phyloP scores from a whole-genome alignment of 2,329 filamentous ascomycete genomes.

The Colletotrichum lindemuthianum region DNA sequence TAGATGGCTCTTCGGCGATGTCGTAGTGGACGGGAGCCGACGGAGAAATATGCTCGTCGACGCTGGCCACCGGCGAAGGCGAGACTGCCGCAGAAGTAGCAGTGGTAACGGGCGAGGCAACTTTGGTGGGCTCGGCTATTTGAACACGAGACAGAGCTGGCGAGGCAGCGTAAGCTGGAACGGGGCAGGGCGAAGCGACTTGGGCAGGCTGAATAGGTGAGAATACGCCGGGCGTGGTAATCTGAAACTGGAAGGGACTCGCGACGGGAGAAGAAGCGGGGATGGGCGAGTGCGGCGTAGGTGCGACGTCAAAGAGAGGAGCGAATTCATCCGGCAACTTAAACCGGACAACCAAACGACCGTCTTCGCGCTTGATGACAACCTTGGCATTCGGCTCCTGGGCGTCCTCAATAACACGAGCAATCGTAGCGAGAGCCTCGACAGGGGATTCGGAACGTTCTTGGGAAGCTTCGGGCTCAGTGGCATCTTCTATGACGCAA shows the following conservation, averaged over 20 bases:
- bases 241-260: too few relatives aligned
- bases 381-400: slow-evolving; percentile 20
- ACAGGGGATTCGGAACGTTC: slow-evolving; percentile 16
- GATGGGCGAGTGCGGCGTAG: background rate
- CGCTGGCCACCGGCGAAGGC: background rate
- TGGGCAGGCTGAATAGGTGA: too few relatives aligned
- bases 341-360: slow-evolving; percentile 32
- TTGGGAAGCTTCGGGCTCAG: slow-evolving; percentile 28
- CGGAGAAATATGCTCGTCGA: background rate
- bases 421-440: slow-evolving; percentile 13
- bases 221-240: too few relatives aligned
- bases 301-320: background rate
- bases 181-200: too few relatives aligned
- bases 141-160: too few relatives aligned
- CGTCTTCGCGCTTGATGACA: slow-evolving; percentile 9
- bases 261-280: background rate
- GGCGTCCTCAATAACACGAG: slow-evolving; percentile 17
- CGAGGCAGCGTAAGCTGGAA: too few relatives aligned
- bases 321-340: slow-evolving; percentile 29
- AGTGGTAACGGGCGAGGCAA: background rate
- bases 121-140: too few relatives aligned
- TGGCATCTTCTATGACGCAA: slow-evolving; percentile 21
- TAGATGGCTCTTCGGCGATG: background rate
- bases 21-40: background rate
- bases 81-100: background rate